Evolutionary conservation across 2,329 filamentous ascomycete genomes (phyloP).

Genomic region (Fusarium pseudonygamai): DNA sequence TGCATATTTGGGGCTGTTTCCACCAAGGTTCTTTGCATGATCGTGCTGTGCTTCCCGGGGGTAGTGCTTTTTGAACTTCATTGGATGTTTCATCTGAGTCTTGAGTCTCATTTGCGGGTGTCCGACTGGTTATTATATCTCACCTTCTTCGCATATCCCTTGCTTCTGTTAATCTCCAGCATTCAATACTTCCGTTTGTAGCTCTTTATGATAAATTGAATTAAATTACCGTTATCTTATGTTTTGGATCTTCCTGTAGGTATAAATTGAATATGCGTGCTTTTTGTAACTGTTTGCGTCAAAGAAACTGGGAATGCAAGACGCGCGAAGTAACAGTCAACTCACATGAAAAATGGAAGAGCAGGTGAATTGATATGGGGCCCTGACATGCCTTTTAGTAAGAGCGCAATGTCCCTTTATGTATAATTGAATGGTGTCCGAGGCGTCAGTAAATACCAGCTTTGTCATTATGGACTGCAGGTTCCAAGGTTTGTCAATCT

Average conservation of each 20-base stretch:
- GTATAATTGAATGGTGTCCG: background rate
- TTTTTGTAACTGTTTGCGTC: background rate
- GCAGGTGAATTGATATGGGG: fast-evolving
- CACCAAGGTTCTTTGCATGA: background rate
- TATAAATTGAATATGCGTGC: fast-evolving
- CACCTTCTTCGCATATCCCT: background rate
- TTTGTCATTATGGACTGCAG: background rate
- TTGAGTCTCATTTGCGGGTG: background rate
- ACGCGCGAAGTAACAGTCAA: background rate
- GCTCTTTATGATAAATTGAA: no score
- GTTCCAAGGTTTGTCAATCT: fast-evolving
- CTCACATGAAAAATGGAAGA: background rate
- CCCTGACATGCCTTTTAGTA: fast-evolving
- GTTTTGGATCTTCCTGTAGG: fast-evolving
- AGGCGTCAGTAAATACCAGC: background rate
- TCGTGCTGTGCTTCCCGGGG: background rate
- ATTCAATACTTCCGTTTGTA: no score
- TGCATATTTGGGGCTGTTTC: background rate
- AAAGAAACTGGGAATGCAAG: background rate
- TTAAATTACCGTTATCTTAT: no score
- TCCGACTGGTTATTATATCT: background rate
- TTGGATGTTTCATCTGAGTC: background rate
- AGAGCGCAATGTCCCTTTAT: no score
- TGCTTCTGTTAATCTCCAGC: no score
- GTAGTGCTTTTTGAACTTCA: background rate